These are phyloP conservation scores for Phyllosticta citribraziliensis DNA, from an alignment of 2,329 filamentous ascomycete species.

Conservation along the genomic window DNA sequence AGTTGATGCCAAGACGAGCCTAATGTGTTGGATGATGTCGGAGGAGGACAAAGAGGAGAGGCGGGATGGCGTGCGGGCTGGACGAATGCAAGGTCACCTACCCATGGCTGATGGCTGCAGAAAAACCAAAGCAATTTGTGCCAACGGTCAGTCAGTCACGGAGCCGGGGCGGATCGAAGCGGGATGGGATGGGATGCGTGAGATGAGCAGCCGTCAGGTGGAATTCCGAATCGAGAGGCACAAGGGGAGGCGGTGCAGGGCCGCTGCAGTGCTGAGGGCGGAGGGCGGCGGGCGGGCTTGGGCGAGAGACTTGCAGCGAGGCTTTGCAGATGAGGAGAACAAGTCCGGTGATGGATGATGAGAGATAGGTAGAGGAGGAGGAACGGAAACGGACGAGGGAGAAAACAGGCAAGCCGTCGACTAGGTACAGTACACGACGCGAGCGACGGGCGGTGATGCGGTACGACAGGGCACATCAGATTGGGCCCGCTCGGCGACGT, in stretches of 20 bases:
- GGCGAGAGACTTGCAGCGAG: neutral
- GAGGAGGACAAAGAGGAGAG: slow-evolving; percentile 1
- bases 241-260: neutral
- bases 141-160: neutral
- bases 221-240: neutral
- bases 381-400: neutral
- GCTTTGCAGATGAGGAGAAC: neutral
- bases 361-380: neutral
- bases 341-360: neutral
- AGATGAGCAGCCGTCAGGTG: neutral
- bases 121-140: neutral
- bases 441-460: neutral
- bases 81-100: neutral
- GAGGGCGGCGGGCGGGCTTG: neutral
- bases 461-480: neutral
- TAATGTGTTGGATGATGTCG: slow-evolving; percentile 5
- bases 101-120: slow-evolving; percentile 1
- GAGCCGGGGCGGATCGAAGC: neutral
- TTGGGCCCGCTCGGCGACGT: neutral
- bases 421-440: neutral
- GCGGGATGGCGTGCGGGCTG: neutral
- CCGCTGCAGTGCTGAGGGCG: neutral
- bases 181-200: neutral
- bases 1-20: slow-evolving; percentile 3
- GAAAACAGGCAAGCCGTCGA: neutral